Percentiles rank a stretch among this genome's conserved stretches.
Conservation (phyloP, 2,329 filamentous ascomycete species). For the Microsporum canis region DNA sequence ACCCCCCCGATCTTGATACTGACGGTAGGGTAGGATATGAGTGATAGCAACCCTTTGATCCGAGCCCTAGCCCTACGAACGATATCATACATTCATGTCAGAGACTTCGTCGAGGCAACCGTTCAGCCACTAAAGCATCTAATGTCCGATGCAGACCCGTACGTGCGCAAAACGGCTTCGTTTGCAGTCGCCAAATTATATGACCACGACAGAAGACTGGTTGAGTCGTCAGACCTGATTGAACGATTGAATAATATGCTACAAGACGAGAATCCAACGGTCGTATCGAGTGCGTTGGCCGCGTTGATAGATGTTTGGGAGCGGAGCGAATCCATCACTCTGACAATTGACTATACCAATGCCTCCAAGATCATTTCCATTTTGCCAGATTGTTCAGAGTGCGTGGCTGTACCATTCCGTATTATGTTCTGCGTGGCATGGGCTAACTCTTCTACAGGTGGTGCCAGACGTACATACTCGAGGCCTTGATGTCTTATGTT, state of each 20-base stretch:
- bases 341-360: constrained; percentile 95
- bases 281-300: constrained; percentile 87
- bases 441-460: constrained; percentile 47
- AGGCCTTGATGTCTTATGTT: constrained; percentile 95
- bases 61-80: constrained; percentile 85
- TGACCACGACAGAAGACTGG: constrained; percentile 83
- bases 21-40: constrained; percentile 59
- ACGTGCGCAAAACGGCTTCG: constrained; percentile 93
- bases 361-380: constrained; percentile 98
- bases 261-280: constrained; percentile 91
- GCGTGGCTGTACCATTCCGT: constrained; percentile 29
- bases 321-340: constrained; percentile 88
- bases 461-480: constrained; percentile 97
- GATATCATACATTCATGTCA: constrained; percentile 94
- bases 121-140: constrained; percentile 72
- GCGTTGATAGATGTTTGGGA: constrained; percentile 97
- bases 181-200: constrained; percentile 97
- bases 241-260: constrained; percentile 81
- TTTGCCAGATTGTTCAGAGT: constrained; percentile 93
- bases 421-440: not conserved
- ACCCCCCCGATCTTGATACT: not conserved
- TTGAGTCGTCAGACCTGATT: constrained; percentile 84
- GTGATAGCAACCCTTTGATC: constrained; percentile 82
- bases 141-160: constrained; percentile 78
- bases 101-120: constrained; percentile 87